Evolutionary conservation across 176 grass and related monocot species (phyloP).

Genomic region (Aegilops sharonensis): DNA sequence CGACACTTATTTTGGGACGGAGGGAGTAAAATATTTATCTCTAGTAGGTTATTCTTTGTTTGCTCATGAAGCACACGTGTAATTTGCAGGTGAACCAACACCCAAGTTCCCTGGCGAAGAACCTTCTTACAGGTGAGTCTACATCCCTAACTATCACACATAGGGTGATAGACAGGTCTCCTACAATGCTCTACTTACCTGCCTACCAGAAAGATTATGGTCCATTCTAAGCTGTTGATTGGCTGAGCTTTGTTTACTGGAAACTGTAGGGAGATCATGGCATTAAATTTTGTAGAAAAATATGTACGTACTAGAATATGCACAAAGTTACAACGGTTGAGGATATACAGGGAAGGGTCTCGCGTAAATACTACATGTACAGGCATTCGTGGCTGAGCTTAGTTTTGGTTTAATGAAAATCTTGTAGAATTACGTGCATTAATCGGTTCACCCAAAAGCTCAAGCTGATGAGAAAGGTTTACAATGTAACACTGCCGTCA

Average conservation of each 20-base stretch:
- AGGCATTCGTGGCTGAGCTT: not conserved
- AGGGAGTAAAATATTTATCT: not conserved
- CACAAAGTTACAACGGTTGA: not conserved
- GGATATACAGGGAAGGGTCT: not conserved
- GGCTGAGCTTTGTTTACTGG: not conserved
- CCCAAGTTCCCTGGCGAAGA: not conserved
- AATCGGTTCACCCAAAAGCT: too few relatives aligned
- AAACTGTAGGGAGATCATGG: not conserved
- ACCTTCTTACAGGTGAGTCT: constrained; percentile 28
- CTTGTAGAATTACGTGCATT: not conserved
- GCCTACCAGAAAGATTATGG: not conserved
- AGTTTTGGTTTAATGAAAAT: not conserved
- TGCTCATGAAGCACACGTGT: constrained; percentile 4
- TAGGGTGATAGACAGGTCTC: not conserved
- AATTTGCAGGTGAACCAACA: constrained; percentile 52
- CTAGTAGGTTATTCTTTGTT: not conserved
- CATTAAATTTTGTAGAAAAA: not conserved
- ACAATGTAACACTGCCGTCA: not conserved
- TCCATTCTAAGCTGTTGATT: not conserved
- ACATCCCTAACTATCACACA: not conserved
- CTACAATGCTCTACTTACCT: not conserved
- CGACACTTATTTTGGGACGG: too few relatives aligned
- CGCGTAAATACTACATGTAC: not conserved
- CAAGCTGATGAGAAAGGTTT: too few relatives aligned
- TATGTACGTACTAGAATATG: not conserved